phyloP scores from a whole-genome alignment of 331 rosid species.

The Dryas integrifolia region DNA sequence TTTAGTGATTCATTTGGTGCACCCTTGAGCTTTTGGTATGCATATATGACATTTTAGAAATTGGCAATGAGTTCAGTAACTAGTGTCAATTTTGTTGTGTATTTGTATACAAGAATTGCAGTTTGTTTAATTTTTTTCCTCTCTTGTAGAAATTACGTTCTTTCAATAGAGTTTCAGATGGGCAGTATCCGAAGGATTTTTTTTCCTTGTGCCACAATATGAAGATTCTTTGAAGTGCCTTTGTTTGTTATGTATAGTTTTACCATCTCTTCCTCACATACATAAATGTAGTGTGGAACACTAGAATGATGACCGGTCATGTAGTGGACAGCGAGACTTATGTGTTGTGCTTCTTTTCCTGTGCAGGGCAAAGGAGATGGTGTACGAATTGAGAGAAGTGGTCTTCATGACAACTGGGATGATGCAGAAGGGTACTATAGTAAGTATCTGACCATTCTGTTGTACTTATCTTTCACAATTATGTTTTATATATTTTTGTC shows the following conservation, averaged over 20 bases:
- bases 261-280: neutral
- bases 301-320: neutral
- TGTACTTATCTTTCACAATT: neutral
- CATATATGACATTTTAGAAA: neutral
- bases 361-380: slow-evolving; percentile 80
- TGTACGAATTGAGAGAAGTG: slow-evolving; percentile 68
- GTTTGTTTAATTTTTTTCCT: neutral
- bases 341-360: neutral
- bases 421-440: slow-evolving; percentile 99
- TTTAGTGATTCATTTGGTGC: neutral
- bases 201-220: neutral
- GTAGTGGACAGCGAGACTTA: neutral
- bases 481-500: neutral
- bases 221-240: neutral
- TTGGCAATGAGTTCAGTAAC: neutral
- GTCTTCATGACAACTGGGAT: slow-evolving; percentile 95
- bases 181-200: neutral
- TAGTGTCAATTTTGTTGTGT: neutral
- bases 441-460: slow-evolving; percentile 41
- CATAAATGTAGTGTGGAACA: neutral
- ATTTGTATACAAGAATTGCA: neutral
- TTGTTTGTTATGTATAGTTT: neutral
- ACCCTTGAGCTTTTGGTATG: neutral
- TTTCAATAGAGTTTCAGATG: neutral
- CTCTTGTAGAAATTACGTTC: neutral